A percentile compares a stretch with the other conserved stretches of the same genome.
Evolutionary conservation across 2,329 filamentous ascomycete species (phyloP).

Genomic region (Colletotrichum godetiae): DNA sequence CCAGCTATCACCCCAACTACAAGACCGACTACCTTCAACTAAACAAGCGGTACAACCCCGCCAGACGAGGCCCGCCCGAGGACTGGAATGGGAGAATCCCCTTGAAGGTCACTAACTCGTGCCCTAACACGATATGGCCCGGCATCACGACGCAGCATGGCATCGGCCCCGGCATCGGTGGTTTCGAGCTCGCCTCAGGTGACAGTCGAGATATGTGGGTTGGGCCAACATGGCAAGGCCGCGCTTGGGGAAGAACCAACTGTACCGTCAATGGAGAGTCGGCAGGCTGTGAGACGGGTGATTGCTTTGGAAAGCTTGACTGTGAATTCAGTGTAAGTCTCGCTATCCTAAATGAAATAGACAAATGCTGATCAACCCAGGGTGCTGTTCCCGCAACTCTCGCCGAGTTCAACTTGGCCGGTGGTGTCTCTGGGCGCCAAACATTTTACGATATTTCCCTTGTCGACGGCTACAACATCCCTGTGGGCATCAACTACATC

Average conservation of each 20-base stretch:
- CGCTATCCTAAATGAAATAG: background rate
- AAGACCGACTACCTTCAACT: conserved; percentile 41
- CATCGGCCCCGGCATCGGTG: conserved; percentile 72
- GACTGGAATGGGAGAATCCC: conserved; percentile 59
- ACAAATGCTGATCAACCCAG: conserved; percentile 49
- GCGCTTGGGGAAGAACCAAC: conserved; percentile 86
- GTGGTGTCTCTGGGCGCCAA: conserved; percentile 68
- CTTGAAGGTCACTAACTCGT: conserved; percentile 78
- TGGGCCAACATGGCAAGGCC: conserved; percentile 80
- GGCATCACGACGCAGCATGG: conserved; percentile 80
- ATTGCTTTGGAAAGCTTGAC: conserved; percentile 77
- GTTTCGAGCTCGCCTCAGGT: conserved; percentile 74
- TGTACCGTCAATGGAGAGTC: conserved; percentile 79
- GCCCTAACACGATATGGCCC: conserved; percentile 78
- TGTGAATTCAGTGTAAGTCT: conserved; percentile 75
- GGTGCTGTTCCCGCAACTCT: conserved; percentile 80
- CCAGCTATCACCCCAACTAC: conserved; percentile 15
- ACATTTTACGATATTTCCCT: conserved; percentile 88
- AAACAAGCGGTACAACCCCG: conserved; percentile 39
- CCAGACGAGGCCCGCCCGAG: conserved; percentile 46
- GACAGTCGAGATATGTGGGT: conserved; percentile 72
- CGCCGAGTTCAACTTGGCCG: conserved; percentile 82
- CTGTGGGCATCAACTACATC: conserved; percentile 71
- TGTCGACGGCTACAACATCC: conserved; percentile 87
- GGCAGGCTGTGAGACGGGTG: conserved; percentile 78